Conservation (phyloP, 768 basidiomycete genomes). For the Suillus bovinus region DNA sequence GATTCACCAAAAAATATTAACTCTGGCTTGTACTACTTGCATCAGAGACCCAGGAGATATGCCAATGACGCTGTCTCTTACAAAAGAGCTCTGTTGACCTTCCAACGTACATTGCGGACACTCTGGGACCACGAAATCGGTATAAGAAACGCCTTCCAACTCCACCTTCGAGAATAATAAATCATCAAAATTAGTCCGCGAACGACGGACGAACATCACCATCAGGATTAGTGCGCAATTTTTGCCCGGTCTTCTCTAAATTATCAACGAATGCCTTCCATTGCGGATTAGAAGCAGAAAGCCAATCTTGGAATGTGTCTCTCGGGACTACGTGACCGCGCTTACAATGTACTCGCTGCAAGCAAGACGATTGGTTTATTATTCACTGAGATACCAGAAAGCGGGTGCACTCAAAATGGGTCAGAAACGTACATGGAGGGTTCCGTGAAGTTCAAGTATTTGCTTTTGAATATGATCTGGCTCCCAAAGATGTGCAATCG, state of each 20-base stretch:
- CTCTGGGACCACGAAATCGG: slow-evolving; percentile 75
- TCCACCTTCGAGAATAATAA: slow-evolving; percentile 57
- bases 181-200: background rate
- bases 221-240: slow-evolving; percentile 86
- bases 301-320: slow-evolving; percentile 68
- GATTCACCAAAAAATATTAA: slow-evolving; percentile 92
- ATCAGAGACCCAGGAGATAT: background rate
- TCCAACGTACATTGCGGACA: slow-evolving; percentile 69
- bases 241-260: slow-evolving; percentile 53
- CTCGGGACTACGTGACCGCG: slow-evolving; percentile 70
- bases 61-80: slow-evolving; percentile 32
- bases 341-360: slow-evolving; percentile 74
- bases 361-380: slow-evolving; percentile 15
- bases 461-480: slow-evolving; percentile 35
- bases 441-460: slow-evolving; percentile 88
- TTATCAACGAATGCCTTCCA: slow-evolving; percentile 76
- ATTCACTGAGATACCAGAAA: background rate
- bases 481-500: slow-evolving; percentile 49
- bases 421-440: slow-evolving; percentile 61
- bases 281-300: slow-evolving; percentile 72
- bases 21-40: slow-evolving; percentile 69
- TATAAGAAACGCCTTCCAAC: slow-evolving; percentile 74
- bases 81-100: slow-evolving; percentile 59
- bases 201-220: slow-evolving; percentile 67
- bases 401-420: background rate